phyloP scores from a whole-genome alignment of 176 grass and related monocot species.

The Canna indica region DNA sequence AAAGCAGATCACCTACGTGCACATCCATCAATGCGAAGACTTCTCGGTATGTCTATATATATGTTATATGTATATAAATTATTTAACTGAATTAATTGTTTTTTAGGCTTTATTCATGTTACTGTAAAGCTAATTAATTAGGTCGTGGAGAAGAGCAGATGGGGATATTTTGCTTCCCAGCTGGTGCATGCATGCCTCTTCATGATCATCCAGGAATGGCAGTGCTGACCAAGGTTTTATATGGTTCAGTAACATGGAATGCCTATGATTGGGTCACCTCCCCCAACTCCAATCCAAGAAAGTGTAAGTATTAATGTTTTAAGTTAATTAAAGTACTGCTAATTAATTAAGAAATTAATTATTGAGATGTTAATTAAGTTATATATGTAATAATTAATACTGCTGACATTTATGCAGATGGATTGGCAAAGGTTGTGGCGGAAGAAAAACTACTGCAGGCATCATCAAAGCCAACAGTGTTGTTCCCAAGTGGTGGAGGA shows the following conservation, averaged over 20 bases:
- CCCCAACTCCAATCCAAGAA: conserved; percentile 14
- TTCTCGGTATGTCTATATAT: conserved; percentile 44
- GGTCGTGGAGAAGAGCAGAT: conserved; percentile 32
- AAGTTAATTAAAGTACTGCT: not conserved
- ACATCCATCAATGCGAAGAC: conserved; percentile 56
- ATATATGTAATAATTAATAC: not conserved
- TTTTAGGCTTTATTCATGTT: not conserved
- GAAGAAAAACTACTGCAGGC: conserved; percentile 35
- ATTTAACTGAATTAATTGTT: not conserved
- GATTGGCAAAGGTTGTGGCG: conserved; percentile 57
- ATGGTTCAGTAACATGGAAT: conserved; percentile 38
- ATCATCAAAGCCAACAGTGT: conserved; percentile 45
- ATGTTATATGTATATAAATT: no score
- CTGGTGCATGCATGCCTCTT: conserved; percentile 60
- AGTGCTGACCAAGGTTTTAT: conserved; percentile 71
- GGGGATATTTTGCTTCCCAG: conserved; percentile 80
- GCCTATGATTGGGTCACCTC: conserved; percentile 61
- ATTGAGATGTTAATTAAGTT: not conserved
- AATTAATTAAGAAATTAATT: not conserved
- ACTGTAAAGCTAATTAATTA: no score
- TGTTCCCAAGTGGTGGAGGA: conserved; percentile 73
- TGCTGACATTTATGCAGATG: conserved; percentile 21
- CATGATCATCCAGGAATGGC: conserved; percentile 85
- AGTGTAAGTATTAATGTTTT: conserved; percentile 29
- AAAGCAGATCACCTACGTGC: conserved; percentile 59